Conservation (phyloP, 768 basidiomycete species). For the Tylopilus vinaceipallidus region DNA sequence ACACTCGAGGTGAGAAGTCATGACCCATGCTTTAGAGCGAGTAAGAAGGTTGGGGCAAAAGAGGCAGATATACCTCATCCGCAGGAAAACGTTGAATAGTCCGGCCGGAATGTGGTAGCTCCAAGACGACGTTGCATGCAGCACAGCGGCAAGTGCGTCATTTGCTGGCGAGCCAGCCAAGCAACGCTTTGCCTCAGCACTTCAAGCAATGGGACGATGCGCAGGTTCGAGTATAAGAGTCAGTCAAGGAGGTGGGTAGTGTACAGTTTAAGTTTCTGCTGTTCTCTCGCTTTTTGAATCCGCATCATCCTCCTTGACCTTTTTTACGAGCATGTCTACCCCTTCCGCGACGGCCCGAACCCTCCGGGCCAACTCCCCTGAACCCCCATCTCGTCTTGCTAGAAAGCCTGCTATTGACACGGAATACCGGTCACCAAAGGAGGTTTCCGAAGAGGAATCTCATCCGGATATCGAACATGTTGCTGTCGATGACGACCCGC, state of each 20-base stretch:
- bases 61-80: constrained; percentile 19
- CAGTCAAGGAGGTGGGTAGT: constrained; percentile 4
- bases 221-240: constrained; percentile 22
- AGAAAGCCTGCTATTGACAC: not conserved
- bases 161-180: not conserved
- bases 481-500: constrained; percentile 57
- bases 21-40: not conserved
- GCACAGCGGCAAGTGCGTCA: not conserved
- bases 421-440: constrained; percentile 1
- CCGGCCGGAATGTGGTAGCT: not conserved
- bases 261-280: not conserved
- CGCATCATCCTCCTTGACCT: not conserved
- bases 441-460: constrained; percentile 4
- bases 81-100: constrained; percentile 4
- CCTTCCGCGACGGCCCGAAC: constrained; percentile 2
- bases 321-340: constrained; percentile 12
- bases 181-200: too few relatives aligned
- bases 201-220: not conserved
- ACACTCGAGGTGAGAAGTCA: constrained; percentile 9
- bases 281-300: constrained; percentile 4
- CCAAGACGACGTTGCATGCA: not conserved
- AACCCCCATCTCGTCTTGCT: not conserved
- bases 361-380: not conserved
- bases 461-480: constrained; percentile 35
- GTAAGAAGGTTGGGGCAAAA: constrained; percentile 2